These are phyloP conservation scores for Cephalotrichum gorgonifer DNA, from an alignment of 2,329 filamentous ascomycete species.

Conservation along the genomic window DNA sequence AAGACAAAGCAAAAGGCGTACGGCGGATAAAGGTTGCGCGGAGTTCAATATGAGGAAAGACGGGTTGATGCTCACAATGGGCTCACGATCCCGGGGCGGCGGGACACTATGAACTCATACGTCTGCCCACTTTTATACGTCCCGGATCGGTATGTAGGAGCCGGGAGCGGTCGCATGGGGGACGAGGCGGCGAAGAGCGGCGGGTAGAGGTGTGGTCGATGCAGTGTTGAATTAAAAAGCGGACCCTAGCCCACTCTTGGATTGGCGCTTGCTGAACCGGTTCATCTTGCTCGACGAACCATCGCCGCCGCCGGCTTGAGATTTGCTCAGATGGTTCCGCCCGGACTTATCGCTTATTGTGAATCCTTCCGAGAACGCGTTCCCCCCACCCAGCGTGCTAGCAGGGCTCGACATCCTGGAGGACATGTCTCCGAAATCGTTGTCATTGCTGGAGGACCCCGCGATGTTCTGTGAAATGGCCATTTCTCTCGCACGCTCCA, in stretches of 20 bases:
- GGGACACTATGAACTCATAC: no score
- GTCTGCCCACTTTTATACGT: no score
- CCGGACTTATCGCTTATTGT: conserved; percentile 39
- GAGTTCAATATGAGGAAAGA: no score
- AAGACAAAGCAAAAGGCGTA: not conserved
- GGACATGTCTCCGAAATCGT: conserved; percentile 56
- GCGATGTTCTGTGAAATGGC: conserved; percentile 63
- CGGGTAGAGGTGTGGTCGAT: not conserved
- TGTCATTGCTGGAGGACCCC: conserved; percentile 57
- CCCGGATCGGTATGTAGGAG: no score
- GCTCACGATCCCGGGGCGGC: no score
- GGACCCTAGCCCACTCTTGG: conserved; percentile 85
- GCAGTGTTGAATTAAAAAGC: conserved; percentile 52
- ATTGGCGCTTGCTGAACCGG: conserved; percentile 84
- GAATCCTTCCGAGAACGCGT: conserved; percentile 41
- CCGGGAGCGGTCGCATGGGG: no score
- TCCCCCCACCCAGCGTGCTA: conserved; percentile 56
- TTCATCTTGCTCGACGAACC: conserved; percentile 45
- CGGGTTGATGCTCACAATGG: no score
- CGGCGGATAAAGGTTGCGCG: not conserved
- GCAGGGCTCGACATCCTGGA: conserved; percentile 67
- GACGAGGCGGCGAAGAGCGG: no score
- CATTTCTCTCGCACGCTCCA: conserved; percentile 79
- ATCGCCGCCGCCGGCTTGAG: conserved; percentile 42
- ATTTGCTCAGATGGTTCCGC: conserved; percentile 49